A percentile compares a stretch with the other conserved stretches of the same genome.
These are phyloP conservation scores for Biscutella auriculata DNA, from an alignment of 441 rosid species.

Conservation along the genomic window DNA sequence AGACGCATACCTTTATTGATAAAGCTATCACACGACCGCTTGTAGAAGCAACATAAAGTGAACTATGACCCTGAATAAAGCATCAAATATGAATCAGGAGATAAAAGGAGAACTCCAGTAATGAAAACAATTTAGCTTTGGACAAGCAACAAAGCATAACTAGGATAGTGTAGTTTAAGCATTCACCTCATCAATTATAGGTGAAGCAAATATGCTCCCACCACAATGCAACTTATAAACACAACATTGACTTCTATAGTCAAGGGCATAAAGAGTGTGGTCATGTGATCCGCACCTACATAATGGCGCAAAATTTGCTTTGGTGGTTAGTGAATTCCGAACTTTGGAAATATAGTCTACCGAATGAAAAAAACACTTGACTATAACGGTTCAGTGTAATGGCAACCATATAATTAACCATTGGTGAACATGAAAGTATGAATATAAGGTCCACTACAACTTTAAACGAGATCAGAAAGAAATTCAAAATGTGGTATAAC, in stretches of 20 bases:
- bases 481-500: background rate
- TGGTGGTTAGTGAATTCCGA: background rate
- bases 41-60: slow-evolving; percentile 73
- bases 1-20: slow-evolving; percentile 50
- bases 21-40: slow-evolving; percentile 72
- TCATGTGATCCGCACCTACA: slow-evolving; percentile 97
- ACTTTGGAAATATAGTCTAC: background rate
- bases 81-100: slow-evolving; percentile 3
- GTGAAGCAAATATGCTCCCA: slow-evolving; percentile 87
- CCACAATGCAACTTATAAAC: slow-evolving; percentile 62
- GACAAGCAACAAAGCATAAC: slow-evolving; percentile 7
- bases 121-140: background rate
- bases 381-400: background rate
- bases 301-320: background rate
- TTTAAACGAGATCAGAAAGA: background rate
- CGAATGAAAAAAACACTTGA: background rate
- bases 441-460: background rate
- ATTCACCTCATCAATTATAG: slow-evolving; percentile 75
- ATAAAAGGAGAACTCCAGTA: background rate
- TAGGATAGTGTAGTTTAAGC: slow-evolving; percentile 6
- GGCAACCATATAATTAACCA: background rate
- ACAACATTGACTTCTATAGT: slow-evolving; percentile 55
- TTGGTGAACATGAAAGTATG: background rate
- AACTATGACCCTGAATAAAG: slow-evolving; percentile 32
- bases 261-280: slow-evolving; percentile 76